Base-by-base conservation (phyloP, 2,329 filamentous ascomycete genomes). In the Claviceps quebecensis region DNA sequence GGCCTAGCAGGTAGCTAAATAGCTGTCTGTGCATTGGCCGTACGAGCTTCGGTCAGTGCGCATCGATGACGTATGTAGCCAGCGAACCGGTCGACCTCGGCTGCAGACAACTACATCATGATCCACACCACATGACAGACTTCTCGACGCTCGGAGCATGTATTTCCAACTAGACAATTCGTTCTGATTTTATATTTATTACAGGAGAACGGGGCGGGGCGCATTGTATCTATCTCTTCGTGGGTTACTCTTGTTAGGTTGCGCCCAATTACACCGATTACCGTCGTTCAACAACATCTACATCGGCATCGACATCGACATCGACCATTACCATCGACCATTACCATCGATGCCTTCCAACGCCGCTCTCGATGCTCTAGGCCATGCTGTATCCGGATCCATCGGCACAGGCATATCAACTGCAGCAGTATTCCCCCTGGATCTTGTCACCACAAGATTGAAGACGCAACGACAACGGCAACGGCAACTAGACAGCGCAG, bases 321-420 rank as follows among this genome's bases (percentile, higher is more conserved):
- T 34, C 43, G 6, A 34, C 2, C 29, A 13, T n/a, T 8, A 13
- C 23, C 23, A 19, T 43, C 5, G n/a, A 9, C 6, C 29, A 34
- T 29, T 9, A 34, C 3, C 17, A 17, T 36, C 41, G 9, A 65
- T 65, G 65, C 55, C 57, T 54, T 72, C 61, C 34, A 59, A 58
- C 38, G 60, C 62, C 45, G 65, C 61, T 23, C 76, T 93, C 4
- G 84, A 86, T 48, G 86, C 87, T 37, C 71, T 95, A 8, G 85
- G 87, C 45, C 88, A 95, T 70, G 89, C 87, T 50, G 67, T 87
- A 36, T 88, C 88, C 4, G 89, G 89, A 49, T 85, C 87, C 5
- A 71, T 82, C 0, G 88, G 87, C 38, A 85, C 87, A 0, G 84
- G 86, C 16, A 76, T 91, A 54, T 86, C 88, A 11, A 91, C 90